Percentiles rank a stretch among this genome's conserved stretches.
Evolutionary conservation across 2,329 filamentous ascomycete genomes (phyloP).

Genomic region (Pseudocercospora ulei): DNA sequence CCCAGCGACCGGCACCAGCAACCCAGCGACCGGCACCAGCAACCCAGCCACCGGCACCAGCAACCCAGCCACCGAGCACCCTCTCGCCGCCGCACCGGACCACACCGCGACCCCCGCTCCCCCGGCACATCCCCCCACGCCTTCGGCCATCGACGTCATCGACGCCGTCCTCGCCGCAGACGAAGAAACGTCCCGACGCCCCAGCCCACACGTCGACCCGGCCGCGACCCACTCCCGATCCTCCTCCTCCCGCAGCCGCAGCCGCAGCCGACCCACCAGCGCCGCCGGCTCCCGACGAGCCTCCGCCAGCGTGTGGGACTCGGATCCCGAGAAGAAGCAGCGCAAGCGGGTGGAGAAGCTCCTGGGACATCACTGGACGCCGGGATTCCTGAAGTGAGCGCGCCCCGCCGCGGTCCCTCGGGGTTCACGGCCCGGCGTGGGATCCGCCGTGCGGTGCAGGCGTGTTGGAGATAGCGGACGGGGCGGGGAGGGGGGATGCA

Average conservation of each 20-base stretch:
- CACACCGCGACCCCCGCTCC: background rate
- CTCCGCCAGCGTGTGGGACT: slow-evolving; percentile 14
- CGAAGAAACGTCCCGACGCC: background rate
- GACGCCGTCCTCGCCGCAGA: slow-evolving; percentile 9
- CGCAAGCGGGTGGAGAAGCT: slow-evolving; percentile 15
- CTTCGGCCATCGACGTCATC: slow-evolving; percentile 3
- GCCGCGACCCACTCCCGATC: background rate
- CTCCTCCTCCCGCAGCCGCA: slow-evolving; percentile 8
- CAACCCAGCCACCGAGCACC: background rate
- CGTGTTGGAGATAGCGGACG: too few species aligned
- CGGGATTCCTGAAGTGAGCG: slow-evolving; percentile 16
- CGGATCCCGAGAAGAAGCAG: slow-evolving; percentile 20
- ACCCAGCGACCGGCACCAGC: background rate
- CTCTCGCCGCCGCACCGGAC: background rate
- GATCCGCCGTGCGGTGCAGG: too few species aligned
- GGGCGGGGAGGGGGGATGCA: too few species aligned
- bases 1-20: too few species aligned
- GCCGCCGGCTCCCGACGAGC: slow-evolving; percentile 1
- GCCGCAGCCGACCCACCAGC: slow-evolving; percentile 5
- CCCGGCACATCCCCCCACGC: background rate
- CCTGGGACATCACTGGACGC: slow-evolving; percentile 19
- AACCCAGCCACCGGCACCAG: background rate
- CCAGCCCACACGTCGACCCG: background rate
- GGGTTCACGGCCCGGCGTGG: too few species aligned
- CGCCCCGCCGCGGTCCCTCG: too few species aligned